A percentile compares a stretch with the other conserved stretches of the same genome.
Evolutionary conservation across 148 eudicot genomes (phyloP).

Genomic region (Amaranthus cruentus): DNA sequence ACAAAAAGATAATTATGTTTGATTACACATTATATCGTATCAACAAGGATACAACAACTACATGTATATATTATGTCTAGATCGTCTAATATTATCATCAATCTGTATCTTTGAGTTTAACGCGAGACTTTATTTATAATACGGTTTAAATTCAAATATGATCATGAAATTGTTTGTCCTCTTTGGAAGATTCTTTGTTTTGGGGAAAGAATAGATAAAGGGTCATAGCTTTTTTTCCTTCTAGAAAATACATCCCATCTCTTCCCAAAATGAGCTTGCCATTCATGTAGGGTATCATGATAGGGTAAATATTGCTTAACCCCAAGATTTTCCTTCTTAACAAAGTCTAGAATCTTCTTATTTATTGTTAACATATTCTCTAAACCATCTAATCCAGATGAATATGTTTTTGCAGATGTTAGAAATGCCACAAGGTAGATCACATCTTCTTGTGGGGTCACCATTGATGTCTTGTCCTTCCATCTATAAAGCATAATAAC

Average conservation of each 20-base stretch:
- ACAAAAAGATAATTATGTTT: no score
- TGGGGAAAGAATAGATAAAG: conserved; percentile 69
- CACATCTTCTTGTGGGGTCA: conserved; percentile 68
- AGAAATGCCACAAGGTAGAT: conserved; percentile 68
- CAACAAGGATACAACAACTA: no score
- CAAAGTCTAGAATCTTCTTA: conserved; percentile 52
- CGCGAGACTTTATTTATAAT: no score
- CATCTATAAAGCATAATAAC: conserved; percentile 44
- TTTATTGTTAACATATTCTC: conserved; percentile 48
- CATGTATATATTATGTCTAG: no score
- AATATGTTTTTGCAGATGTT: conserved; percentile 31
- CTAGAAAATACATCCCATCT: conserved; percentile 53
- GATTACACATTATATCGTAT: no score
- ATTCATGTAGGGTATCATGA: conserved; percentile 50
- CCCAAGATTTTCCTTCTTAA: conserved; percentile 47
- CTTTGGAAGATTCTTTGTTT: conserved; percentile 73
- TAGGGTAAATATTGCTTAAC: conserved; percentile 76
- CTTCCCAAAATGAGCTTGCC: conserved; percentile 67
- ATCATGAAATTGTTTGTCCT: conserved; percentile 32
- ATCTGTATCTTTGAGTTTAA: background rate
- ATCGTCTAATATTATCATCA: background rate
- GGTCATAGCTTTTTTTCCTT: conserved; percentile 69
- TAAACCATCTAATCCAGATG: conserved; percentile 53
- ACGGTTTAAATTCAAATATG: no score
- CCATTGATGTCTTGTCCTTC: conserved; percentile 58